phyloP scores from a whole-genome alignment of 345 rosid genomes.

The Brassica carinata region DNA sequence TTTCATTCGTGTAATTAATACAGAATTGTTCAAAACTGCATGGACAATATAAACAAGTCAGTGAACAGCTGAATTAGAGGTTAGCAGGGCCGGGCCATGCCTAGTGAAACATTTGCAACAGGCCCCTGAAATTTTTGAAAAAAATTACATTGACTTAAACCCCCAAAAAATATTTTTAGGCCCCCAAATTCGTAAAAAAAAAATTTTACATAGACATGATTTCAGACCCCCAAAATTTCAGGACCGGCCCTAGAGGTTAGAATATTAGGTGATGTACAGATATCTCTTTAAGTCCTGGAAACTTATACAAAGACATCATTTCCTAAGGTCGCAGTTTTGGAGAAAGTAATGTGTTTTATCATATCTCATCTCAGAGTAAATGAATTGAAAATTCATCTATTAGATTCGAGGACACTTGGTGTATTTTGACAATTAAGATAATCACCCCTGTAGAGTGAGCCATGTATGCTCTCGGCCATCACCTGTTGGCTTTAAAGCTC shows the following conservation, averaged over 20 bases:
- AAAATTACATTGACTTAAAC: too few species aligned
- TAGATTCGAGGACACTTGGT: constrained; percentile 1
- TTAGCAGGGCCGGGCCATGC: too few species aligned
- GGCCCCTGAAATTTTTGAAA: too few species aligned
- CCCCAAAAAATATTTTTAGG: too few species aligned
- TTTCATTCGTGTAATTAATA: constrained; percentile 89
- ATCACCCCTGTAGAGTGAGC: background rate
- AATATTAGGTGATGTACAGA: constrained; percentile 12
- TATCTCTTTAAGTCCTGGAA: background rate
- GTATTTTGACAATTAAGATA: constrained; percentile 10
- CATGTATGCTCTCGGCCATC: constrained; percentile 25
- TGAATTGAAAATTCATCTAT: background rate
- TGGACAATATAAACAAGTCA: constrained; percentile 10
- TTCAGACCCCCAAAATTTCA: too few species aligned
- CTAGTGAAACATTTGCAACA: too few species aligned
- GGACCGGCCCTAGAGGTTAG: background rate
- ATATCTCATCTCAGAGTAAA: constrained; percentile 9
- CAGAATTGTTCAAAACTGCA: constrained; percentile 94
- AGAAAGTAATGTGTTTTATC: background rate
- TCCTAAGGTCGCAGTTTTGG: background rate
- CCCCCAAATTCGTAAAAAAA: too few species aligned
- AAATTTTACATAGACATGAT: too few species aligned
- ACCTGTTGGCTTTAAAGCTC: constrained; percentile 88
- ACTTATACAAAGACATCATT: constrained; percentile 14
- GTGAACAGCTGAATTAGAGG: constrained; percentile 19